These are phyloP conservation scores for Agaricus subrufescens DNA, from an alignment of 768 basidiomycete species.

Conservation along the genomic window DNA sequence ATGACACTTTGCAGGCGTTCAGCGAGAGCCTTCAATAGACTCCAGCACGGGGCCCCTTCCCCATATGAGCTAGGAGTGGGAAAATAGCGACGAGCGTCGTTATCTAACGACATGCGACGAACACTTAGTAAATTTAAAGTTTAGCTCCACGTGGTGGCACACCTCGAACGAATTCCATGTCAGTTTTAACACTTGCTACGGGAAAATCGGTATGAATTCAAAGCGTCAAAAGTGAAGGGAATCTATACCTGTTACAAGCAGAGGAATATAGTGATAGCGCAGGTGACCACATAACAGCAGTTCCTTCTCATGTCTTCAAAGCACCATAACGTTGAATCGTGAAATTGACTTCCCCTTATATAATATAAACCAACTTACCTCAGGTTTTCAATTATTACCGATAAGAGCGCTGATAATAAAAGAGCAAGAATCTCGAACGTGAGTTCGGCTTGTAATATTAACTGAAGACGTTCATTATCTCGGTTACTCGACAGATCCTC, in stretches of 20 bases:
- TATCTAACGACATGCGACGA: neutral
- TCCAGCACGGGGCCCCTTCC: slow-evolving; percentile 30
- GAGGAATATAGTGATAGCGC: slow-evolving; percentile 33
- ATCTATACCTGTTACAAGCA: slow-evolving; percentile 28
- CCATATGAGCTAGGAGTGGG: slow-evolving; percentile 23
- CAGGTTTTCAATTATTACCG: slow-evolving; percentile 17
- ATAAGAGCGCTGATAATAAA: slow-evolving; percentile 21
- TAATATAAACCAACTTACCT: slow-evolving; percentile 4
- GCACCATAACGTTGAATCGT: neutral
- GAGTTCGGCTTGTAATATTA: neutral
- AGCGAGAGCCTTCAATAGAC: slow-evolving; percentile 21
- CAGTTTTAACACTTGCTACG: slow-evolving; percentile 21
- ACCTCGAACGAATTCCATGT: slow-evolving; percentile 16
- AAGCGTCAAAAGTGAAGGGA: neutral
- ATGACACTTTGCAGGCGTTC: slow-evolving; percentile 15
- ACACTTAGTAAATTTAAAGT: neutral
- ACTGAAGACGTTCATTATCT: neutral
- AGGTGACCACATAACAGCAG: slow-evolving; percentile 24
- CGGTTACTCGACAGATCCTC: neutral
- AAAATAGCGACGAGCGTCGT: slow-evolving; percentile 3
- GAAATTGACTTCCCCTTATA: neutral
- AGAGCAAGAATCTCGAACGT: slow-evolving; percentile 19
- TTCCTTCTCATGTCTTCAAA: slow-evolving; percentile 13
- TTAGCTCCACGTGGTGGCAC: slow-evolving; percentile 7
- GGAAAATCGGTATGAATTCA: neutral